Conservation (phyloP, 1,284 basidiomycete genomes). For the Fistulinella cinereoalba region DNA sequence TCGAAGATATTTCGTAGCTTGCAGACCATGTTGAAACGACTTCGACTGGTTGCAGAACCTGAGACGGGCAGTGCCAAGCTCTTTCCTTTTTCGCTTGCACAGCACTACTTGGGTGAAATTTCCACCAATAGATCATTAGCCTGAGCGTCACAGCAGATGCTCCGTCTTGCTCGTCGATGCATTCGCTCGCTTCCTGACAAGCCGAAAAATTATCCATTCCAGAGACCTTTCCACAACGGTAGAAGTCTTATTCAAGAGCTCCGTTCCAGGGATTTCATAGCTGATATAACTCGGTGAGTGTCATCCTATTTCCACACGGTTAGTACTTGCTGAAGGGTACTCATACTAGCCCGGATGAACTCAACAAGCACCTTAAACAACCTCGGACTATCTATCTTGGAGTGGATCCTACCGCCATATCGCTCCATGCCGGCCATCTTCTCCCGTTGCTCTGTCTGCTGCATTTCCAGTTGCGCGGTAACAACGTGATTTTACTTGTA, state of each 20-base stretch:
- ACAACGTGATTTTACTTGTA: slow-evolving; percentile 80
- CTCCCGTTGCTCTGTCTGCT: slow-evolving; percentile 83
- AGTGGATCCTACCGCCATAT: slow-evolving; percentile 88
- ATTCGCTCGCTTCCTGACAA: slow-evolving; percentile 2
- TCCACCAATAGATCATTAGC: too few relatives aligned
- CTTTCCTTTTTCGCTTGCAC: too few relatives aligned
- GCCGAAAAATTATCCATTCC: not conserved
- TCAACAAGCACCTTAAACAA: slow-evolving; percentile 31
- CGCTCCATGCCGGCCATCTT: slow-evolving; percentile 93
- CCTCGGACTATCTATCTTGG: slow-evolving; percentile 78
- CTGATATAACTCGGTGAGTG: slow-evolving; percentile 32
- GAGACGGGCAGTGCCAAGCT: too few relatives aligned
- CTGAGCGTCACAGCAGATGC: slow-evolving; percentile 15
- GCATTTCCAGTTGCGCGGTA: slow-evolving; percentile 84
- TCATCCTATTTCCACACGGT: not conserved
- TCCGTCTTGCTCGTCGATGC: slow-evolving; percentile 20
- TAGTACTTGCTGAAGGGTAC: not conserved
- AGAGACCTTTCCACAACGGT: slow-evolving; percentile 18
- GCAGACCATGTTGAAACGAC: too few relatives aligned
- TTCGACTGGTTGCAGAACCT: too few relatives aligned
- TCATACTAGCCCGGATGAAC: slow-evolving; percentile 23
- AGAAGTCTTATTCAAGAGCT: slow-evolving; percentile 28
- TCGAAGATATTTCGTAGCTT: too few relatives aligned
- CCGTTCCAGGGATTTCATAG: slow-evolving; percentile 26
- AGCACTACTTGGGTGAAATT: too few relatives aligned